A percentile compares a stretch with the other conserved stretches of the same genome.
These are phyloP conservation scores for Solanum phureja DNA, from an alignment of 257 asterid species.

Conservation along the genomic window DNA sequence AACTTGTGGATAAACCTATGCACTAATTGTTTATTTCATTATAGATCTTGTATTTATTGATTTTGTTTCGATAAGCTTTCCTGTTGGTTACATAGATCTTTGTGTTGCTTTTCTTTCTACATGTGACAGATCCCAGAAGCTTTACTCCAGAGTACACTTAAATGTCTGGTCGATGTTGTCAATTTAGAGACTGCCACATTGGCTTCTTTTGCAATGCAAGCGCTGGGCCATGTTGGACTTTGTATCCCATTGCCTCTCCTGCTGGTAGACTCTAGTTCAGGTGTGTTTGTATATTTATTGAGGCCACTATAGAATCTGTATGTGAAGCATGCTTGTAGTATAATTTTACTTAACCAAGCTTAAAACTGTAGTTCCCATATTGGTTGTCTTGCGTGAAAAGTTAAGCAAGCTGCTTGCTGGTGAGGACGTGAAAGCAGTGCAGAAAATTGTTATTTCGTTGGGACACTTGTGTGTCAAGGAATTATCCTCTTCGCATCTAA, in stretches of 20 bases:
- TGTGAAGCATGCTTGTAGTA: not conserved
- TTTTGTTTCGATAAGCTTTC: not conserved
- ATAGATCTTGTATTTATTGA: not conserved
- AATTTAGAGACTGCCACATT: conserved; percentile 55
- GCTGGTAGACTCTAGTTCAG: conserved; percentile 50
- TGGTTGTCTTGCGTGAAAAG: conserved; percentile 49
- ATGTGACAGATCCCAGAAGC: conserved; percentile 55
- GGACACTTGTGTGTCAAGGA: conserved; percentile 91
- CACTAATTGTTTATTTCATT: not conserved
- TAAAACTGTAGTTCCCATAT: conserved; percentile 48
- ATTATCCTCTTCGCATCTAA: conserved; percentile 46
- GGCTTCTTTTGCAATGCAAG: conserved; percentile 90
- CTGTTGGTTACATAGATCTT: not conserved
- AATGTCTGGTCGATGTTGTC: conserved; percentile 65
- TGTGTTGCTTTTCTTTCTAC: not conserved
- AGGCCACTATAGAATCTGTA: not conserved
- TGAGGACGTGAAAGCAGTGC: conserved; percentile 90
- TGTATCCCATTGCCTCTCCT: conserved; percentile 62
- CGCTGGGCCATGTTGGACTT: conserved; percentile 94
- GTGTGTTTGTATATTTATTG: conserved; percentile 26
- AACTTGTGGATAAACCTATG: not conserved
- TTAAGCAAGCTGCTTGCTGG: conserved; percentile 64
- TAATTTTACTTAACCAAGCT: not conserved
- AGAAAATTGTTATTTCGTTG: conserved; percentile 66
- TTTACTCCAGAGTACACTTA: conserved; percentile 60